Evolutionary conservation across 1,284 basidiomycete species (phyloP).

Genomic region (Fomitopsis betulina): DNA sequence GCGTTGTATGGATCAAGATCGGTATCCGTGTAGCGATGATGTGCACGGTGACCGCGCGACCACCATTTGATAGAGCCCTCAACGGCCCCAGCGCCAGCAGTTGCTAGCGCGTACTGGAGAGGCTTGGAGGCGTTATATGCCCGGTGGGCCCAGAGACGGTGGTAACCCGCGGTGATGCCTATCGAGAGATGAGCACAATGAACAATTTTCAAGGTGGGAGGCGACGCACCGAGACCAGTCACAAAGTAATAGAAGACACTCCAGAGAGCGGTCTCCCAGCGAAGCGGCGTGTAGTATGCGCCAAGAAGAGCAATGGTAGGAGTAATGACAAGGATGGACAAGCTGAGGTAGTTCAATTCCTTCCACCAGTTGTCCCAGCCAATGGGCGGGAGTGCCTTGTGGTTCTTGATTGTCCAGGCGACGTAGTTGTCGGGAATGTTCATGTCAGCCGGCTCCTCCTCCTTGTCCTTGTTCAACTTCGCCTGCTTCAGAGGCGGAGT

Average conservation of each 20-base stretch:
- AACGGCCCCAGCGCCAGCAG: conserved; percentile 82
- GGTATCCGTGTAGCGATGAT: conserved; percentile 94
- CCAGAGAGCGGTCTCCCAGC: conserved; percentile 69
- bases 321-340: conserved; percentile 64
- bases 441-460: conserved; percentile 51
- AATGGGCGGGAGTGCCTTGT: conserved; percentile 76
- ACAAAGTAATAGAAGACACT: conserved; percentile 80
- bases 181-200: background rate
- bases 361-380: conserved; percentile 60
- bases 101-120: conserved; percentile 75
- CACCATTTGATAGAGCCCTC: conserved; percentile 95
- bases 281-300: conserved; percentile 52
- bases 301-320: conserved; percentile 74
- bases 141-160: conserved; percentile 91
- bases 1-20: conserved; percentile 94
- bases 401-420: conserved; percentile 74
- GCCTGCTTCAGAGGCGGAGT: background rate
- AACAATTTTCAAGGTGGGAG: too few relatives aligned
- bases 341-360: conserved; percentile 65
- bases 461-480: conserved; percentile 22
- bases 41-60: conserved; percentile 91
- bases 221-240: conserved; percentile 67
- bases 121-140: conserved; percentile 84
- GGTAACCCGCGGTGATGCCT: conserved; percentile 79
- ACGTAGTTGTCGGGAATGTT: conserved; percentile 91